Percentiles rank a stretch among this genome's conserved stretches.
phyloP scores from a whole-genome alignment of 169 alveolate species.

The Cryptosporidium muris region DNA sequence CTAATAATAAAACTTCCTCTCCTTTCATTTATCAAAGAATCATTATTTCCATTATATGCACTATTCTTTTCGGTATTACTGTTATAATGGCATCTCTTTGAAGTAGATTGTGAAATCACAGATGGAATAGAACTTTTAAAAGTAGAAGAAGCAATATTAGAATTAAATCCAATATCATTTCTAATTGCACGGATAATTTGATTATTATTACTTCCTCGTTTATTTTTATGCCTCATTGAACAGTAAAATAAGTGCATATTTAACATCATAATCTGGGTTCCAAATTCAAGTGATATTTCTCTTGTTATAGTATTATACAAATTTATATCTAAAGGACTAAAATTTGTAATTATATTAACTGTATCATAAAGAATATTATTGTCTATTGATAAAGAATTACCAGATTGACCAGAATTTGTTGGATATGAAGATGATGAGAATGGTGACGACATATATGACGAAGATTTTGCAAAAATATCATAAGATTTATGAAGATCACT shows the following conservation, averaged over 20 bases:
- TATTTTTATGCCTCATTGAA: slow-evolving; percentile 12
- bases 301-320: slow-evolving; percentile 4
- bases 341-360: slow-evolving; percentile 1
- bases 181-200: slow-evolving; percentile 2
- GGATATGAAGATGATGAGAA: no score
- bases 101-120: background rate
- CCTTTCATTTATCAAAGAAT: background rate
- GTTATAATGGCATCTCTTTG: background rate
- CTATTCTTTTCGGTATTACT: background rate
- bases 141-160: background rate
- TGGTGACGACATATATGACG: no score
- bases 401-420: no score
- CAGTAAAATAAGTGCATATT: slow-evolving; percentile 35
- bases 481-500: no score
- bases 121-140: background rate
- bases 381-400: no score
- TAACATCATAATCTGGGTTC: slow-evolving; percentile 12
- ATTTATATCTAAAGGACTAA: slow-evolving; percentile 20
- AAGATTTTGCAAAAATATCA: no score
- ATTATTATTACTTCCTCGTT: slow-evolving; percentile 1
- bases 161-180: slow-evolving; percentile 3
- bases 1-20: no score
- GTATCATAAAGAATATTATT: background rate
- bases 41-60: background rate
- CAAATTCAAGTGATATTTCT: slow-evolving; percentile 33